phyloP scores from a whole-genome alignment of 2,329 filamentous ascomycete genomes.

The Botrytis hyacinthi region DNA sequence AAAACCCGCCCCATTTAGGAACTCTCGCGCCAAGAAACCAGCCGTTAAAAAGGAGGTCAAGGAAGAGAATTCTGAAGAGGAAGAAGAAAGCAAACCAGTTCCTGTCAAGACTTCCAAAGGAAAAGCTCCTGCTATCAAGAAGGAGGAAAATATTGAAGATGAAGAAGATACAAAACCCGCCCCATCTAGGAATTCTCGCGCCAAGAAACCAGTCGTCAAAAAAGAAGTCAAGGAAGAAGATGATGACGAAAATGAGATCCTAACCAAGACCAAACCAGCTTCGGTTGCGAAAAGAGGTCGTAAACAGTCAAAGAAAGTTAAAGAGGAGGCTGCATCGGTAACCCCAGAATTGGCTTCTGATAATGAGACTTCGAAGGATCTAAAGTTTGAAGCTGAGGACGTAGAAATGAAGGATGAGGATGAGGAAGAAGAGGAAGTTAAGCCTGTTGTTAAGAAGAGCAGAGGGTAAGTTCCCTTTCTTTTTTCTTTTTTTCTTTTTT shows the following conservation, averaged over 20 bases:
- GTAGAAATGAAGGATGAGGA: not conserved
- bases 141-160: slow-evolving; percentile 26
- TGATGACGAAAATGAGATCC: slow-evolving; percentile 13
- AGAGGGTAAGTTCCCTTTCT: not conserved
- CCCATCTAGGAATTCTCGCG: not conserved
- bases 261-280: slow-evolving; percentile 9
- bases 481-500: too few species aligned
- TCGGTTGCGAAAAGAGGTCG: not conserved
- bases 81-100: not conserved
- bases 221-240: slow-evolving; percentile 10
- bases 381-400: not conserved
- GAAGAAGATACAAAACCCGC: slow-evolving; percentile 30
- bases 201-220: not conserved
- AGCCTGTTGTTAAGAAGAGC: not conserved
- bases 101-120: slow-evolving; percentile 20
- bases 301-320: slow-evolving; percentile 1
- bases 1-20: slow-evolving; percentile 27
- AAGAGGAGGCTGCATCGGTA: not conserved
- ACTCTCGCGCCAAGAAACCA: slow-evolving; percentile 29
- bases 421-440: not conserved
- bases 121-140: slow-evolving; percentile 24
- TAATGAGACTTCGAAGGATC: not conserved
- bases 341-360: not conserved
- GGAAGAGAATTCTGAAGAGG: not conserved
- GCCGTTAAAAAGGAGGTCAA: slow-evolving; percentile 23